Evolutionary conservation across 2,329 filamentous ascomycete species (phyloP).

Genomic region (Didymella pinodella): DNA sequence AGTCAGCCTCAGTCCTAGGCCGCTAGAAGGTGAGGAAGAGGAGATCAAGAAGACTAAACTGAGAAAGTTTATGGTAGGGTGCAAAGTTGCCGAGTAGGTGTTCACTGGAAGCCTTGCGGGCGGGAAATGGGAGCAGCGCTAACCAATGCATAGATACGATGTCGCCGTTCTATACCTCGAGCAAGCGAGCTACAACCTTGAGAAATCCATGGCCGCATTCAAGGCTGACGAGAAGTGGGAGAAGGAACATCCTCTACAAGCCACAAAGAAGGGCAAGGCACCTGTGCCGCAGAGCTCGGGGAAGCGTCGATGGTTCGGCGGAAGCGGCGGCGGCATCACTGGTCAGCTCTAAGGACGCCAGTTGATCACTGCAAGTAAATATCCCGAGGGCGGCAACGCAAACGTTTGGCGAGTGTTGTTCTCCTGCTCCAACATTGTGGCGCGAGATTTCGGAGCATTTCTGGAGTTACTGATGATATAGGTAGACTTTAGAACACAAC

Average conservation of each 20-base stretch:
- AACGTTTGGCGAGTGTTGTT: background rate
- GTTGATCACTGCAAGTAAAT: background rate
- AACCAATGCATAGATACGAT: conserved; percentile 62
- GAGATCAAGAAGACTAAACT: conserved; percentile 74
- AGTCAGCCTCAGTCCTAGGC: conserved; percentile 72
- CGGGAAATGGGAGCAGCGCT: background rate
- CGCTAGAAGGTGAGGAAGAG: conserved; percentile 77
- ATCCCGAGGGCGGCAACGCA: conserved; percentile 7
- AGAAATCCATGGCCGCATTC: conserved; percentile 69
- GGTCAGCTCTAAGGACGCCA: conserved; percentile 44
- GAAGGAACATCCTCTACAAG: conserved; percentile 67
- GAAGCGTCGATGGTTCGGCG: conserved; percentile 48
- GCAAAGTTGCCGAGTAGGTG: conserved; percentile 77
- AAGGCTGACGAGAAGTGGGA: conserved; percentile 80
- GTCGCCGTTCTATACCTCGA: conserved; percentile 78
- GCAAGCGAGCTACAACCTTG: conserved; percentile 71
- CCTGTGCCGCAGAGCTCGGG: conserved; percentile 37
- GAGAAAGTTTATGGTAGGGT: conserved; percentile 78
- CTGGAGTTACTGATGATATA: conserved; percentile 8
- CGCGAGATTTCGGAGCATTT: conserved; percentile 1
- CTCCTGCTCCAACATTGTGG: background rate
- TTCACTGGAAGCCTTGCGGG: background rate
- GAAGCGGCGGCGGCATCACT: conserved; percentile 46
- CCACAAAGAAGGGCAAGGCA: conserved; percentile 55
- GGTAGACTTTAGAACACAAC: conserved; percentile 3